Evolutionary conservation across 495 filamentous ascomycete species (phyloP), one percentile per base, ranked within the genome.

Genomic region (Staphylotrichum tortipilum): DNA sequence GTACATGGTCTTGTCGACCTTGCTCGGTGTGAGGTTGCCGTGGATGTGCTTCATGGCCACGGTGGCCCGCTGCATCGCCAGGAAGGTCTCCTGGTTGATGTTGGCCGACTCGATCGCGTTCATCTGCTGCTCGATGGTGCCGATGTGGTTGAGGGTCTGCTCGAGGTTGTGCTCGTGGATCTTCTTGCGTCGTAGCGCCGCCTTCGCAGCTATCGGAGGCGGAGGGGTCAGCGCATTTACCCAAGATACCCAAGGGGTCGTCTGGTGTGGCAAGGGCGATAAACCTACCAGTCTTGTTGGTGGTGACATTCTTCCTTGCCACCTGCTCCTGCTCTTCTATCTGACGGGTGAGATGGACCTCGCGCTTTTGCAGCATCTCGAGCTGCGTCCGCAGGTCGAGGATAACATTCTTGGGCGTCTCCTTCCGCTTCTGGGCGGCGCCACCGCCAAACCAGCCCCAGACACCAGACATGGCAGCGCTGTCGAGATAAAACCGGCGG

Each of bases 41-140:
- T 98, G 94, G 56, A 98, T 98, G 50, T 81, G 67, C 68, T 86
- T 80, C 92, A 98, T 96, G 19, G 92, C 92, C 17, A 79, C 68
- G 46, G 85, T 80, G 3, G 92, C 90, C 59, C 81, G 79, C 77
- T 94, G 81, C 91, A 99, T 97, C 3, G 90, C 94, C 42, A 82
- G 76, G 40, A 99, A 76, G 4, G 92, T 99, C 72, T 97, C 89
- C 63, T 90, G 79, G 76, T 99, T 99, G 71, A 99, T 94, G 66
- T 97, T 99, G 42, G 92, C 94, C 18, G 90, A 85, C 65, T 99
- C 92, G 67, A 99, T 96, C 50, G 85, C 84, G 63, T 91, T 92
- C 60, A 99, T 91, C 64, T 99, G 89, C 59, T 89, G 86, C 63
- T 97, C 92, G 12, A 99, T 76, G 33, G 91, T 94, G 48, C 80